Base-by-base conservation (phyloP, 2,329 filamentous ascomycete genomes). In the Penicillium crustosum region DNA sequence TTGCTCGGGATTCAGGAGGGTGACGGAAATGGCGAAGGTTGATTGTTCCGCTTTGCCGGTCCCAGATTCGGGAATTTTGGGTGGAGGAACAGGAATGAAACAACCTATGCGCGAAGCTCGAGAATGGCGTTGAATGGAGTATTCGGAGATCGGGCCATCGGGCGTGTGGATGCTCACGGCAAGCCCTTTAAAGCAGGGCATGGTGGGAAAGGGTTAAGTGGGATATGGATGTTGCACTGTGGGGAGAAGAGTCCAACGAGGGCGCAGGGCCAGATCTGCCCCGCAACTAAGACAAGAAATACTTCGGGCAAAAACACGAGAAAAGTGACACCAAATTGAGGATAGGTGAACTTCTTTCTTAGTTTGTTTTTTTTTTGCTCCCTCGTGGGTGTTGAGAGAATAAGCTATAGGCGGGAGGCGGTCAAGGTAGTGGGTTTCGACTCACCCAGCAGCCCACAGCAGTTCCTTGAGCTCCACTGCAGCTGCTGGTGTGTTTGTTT, bases 151-250 rank as follows among this genome's bases (percentile, higher is more conserved):
- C 65, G 94, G 93, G 44, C 86, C 86, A 66, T 85, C 82, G 67
- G 91, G 84, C 44, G 86, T 87, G 80, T 99, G 94, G 76, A 97
- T 95, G 84, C 91, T 96, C 75, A 97, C 93, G 70, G 94, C 93
- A 79, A 99, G 92, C 78, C 94, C 94, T 82, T 97, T 96, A 82
- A 97, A 99, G 86, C 93, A 97, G 81, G 94, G 94, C 94, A 90
- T 90, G 66, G 49, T 69, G 71, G 55, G 33, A 53, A 55, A 47
- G 15, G 38, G 55, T 45, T n/a, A 58, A 36, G 21, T 33, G 39
- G 29, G 25, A 52, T 43, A 55, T 21, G 39, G 44, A 36, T 15
- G 41, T 43, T 53, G 50, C 43, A 57, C 53, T 41, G 53, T 52
- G 49, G 53, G 42, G 51, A 49, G 47, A 36, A 38, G 41, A 31